Evolutionary conservation across 164 flowering plant species (phyloP).

Genomic region (Sedum album): DNA sequence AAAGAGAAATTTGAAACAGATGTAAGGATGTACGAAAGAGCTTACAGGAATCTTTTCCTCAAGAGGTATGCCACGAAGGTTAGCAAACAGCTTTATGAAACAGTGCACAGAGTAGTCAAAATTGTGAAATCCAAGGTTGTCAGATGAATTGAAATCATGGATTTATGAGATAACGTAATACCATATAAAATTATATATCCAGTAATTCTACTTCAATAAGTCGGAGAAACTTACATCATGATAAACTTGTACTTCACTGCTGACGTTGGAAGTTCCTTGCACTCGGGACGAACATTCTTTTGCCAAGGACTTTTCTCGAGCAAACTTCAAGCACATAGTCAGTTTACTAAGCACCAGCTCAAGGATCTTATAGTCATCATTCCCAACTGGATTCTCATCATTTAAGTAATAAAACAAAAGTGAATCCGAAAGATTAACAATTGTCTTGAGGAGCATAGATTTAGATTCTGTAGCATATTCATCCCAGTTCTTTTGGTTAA

Average conservation of each 20-base stretch:
- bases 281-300: conserved; percentile 12
- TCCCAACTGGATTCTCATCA: conserved; percentile 24
- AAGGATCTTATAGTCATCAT: conserved; percentile 33
- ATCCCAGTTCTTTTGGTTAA: conserved; percentile 3
- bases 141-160: not conserved
- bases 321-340: conserved; percentile 20
- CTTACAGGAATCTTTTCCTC: not conserved
- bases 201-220: not conserved
- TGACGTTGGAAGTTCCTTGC: conserved; percentile 14
- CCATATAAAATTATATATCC: not conserved
- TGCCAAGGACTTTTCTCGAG: conserved; percentile 5
- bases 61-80: not conserved
- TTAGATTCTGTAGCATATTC: conserved; percentile 19
- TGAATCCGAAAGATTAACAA: conserved; percentile 50
- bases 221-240: not conserved
- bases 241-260: not conserved
- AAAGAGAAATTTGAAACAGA: no score
- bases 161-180: not conserved
- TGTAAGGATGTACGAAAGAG: not conserved
- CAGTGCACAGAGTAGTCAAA: not conserved
- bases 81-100: not conserved
- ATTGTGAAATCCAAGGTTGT: not conserved
- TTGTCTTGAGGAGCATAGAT: conserved; percentile 30
- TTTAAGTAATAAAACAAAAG: conserved; percentile 28
- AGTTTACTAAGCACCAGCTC: conserved; percentile 37